Evolutionary conservation across 768 basidiomycete species (phyloP), one percentile per base, ranked within the genome.

Genomic region (Trametopsis cervina): DNA sequence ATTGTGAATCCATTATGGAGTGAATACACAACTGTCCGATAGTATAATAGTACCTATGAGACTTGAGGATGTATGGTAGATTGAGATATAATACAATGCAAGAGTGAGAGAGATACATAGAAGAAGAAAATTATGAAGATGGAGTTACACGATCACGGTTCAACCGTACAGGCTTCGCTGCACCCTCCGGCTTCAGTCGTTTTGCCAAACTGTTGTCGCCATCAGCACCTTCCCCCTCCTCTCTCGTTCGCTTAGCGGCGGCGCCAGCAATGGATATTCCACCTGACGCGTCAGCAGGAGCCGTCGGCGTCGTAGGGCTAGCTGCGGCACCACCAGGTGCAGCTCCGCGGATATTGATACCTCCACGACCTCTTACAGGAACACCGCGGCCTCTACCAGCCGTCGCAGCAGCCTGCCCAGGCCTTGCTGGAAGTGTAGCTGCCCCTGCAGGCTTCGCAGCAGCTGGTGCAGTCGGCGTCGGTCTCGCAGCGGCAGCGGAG

Each of bases 261-360:
- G 83, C 83, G 26, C 83, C 83, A 56, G 78, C 73, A 39, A 84
- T 83, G 12, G 76, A 75, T 35, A 82, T 68, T 7, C 73, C 74
- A 15, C 15, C 15, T 15, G 29, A 7, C 29, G 29, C 29, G 5
- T 64, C 65, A 11, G 67, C 56, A 29, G 70, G 41, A 3, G 70
- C 54, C 10, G 67, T 51, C 3, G 69, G 51, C 0, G 64, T 57
- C 11, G 63, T 58, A 4, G 65, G 51, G 39, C 55, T 17, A 17
- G 54, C 54, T 5, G 52, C 50, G 2, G 51, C 58, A 51, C 3
- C 42, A 24, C n/a, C 46, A 47, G 37, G 38, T 46, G 61, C 37
- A 65, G 1, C 63, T 66, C 20, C 66, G 65, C 1, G 60, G 7
- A 33, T 33, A 7, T 7, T 52, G 13, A 57, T 55, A 6, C 60